Conservation (phyloP, 495 filamentous ascomycete species). For the Chaetomidium leptoderma region DNA sequence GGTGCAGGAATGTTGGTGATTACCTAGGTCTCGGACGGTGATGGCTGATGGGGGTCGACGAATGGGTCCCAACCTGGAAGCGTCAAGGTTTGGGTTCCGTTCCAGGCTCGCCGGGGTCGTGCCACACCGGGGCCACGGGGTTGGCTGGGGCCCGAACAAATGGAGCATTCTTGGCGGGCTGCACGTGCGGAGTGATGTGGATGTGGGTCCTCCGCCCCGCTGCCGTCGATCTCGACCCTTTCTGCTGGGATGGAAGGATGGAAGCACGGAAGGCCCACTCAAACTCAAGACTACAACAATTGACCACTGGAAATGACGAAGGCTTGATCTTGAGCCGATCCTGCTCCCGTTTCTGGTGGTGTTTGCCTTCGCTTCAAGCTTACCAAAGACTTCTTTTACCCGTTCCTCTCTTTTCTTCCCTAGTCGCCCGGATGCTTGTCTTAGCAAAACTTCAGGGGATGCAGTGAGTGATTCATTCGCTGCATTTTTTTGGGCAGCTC, state of each 20-base stretch:
- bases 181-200: neutral
- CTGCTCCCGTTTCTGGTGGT: too few species aligned
- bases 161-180: neutral
- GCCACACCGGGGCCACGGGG: neutral
- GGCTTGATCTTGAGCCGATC: too few species aligned
- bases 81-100: neutral
- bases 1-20: constrained; percentile 1
- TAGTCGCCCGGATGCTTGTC: too few species aligned
- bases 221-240: neutral
- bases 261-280: too few species aligned
- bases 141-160: neutral
- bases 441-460: too few species aligned
- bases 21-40: neutral
- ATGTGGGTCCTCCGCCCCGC: neutral
- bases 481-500: neutral
- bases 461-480: neutral
- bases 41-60: neutral
- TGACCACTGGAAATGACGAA: too few species aligned
- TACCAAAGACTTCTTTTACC: too few species aligned
- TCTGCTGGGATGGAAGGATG: neutral
- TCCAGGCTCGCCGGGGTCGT: neutral
- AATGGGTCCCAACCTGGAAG: too few species aligned
- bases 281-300: too few species aligned
- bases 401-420: neutral
- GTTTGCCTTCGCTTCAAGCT: too few species aligned